Conservation (phyloP, 148 eudicot genomes). For the Cornus suecica region DNA sequence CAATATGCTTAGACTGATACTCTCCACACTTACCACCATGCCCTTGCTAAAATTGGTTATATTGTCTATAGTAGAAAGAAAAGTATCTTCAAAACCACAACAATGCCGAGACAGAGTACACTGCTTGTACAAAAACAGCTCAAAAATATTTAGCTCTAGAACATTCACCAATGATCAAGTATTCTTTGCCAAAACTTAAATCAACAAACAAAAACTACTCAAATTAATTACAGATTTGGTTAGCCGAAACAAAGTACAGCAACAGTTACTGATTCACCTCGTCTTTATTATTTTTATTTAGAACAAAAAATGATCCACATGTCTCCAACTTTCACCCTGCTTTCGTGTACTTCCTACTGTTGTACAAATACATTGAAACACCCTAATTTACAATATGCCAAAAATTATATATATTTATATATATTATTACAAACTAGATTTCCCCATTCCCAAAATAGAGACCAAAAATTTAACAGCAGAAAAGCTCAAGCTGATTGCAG, state of each 20-base stretch:
- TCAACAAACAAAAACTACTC: not conserved
- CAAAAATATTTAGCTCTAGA: too few species aligned
- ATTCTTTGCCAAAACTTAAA: too few species aligned
- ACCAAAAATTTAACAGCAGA: not conserved
- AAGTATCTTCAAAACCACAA: too few species aligned
- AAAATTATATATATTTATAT: too few species aligned
- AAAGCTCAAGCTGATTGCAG: constrained; percentile 51
- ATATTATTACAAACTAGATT: not conserved
- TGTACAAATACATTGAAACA: not conserved
- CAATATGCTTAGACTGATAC: too few species aligned
- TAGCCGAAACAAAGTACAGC: not conserved
- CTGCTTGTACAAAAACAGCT: too few species aligned
- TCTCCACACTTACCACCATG: too few species aligned
- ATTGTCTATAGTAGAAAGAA: too few species aligned
- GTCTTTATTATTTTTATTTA: not conserved
- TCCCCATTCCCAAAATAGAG: not conserved
- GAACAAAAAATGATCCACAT: not conserved
- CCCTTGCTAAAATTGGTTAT: too few species aligned
- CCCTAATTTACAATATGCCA: not conserved
- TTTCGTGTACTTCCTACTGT: not conserved
- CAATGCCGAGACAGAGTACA: too few species aligned
- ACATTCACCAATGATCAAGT: too few species aligned
- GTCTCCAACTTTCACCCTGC: not conserved
- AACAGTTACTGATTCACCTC: not conserved
- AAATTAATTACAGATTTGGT: not conserved